Conservation (phyloP, 305 asterid species). For the Fraxinus xanthoxyloides region DNA sequence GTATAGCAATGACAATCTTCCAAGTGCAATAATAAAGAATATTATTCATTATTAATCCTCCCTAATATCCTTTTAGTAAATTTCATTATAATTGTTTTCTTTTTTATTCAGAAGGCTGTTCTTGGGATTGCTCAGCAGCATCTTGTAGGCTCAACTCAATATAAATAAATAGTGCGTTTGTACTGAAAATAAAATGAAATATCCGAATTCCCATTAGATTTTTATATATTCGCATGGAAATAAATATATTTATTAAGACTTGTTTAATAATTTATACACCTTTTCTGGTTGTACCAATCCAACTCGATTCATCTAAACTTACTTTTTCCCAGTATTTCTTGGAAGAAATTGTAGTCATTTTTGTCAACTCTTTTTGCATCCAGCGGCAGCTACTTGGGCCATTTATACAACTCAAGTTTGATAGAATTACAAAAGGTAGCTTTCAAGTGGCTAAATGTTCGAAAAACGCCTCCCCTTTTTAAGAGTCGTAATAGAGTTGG, state of each 20-base stretch:
- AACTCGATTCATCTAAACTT: background rate
- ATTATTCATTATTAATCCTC: no score
- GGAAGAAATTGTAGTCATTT: background rate
- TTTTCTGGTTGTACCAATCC: background rate
- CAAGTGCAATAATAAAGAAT: no score
- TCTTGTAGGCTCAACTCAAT: background rate
- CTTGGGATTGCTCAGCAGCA: background rate
- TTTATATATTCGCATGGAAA: background rate
- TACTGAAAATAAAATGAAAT: no score
- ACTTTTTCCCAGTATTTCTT: background rate
- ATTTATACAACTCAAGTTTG: constrained; percentile 20
- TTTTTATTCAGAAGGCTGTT: no score
- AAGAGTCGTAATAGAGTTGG: background rate
- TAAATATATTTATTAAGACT: background rate
- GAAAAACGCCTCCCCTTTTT: background rate
- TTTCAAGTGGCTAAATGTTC: constrained; percentile 15
- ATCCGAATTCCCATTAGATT: background rate
- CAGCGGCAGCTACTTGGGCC: constrained; percentile 28
- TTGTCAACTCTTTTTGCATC: constrained; percentile 9
- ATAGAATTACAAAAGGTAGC: constrained; percentile 17
- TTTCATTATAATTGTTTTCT: no score
- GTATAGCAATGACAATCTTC: no score
- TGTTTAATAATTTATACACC: background rate
- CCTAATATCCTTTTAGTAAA: no score
- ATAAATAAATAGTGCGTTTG: no score